Conservation (phyloP, 495 filamentous ascomycete species). For the Letharia columbiana region DNA sequence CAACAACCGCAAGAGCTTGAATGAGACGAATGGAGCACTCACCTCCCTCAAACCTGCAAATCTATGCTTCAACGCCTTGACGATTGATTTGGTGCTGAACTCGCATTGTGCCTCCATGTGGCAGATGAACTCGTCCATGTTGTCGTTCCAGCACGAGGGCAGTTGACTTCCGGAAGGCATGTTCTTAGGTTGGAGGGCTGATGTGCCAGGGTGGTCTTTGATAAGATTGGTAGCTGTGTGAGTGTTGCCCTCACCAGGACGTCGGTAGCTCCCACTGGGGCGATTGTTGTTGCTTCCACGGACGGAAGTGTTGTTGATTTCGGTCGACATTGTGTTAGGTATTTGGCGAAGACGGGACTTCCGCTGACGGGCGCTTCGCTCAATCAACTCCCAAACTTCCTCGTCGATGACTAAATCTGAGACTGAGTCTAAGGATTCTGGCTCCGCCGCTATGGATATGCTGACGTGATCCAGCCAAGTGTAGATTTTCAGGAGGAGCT, state of each 20-base stretch:
- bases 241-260: background rate
- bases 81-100: background rate
- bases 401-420: background rate
- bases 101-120: slow-evolving; percentile 16
- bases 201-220: background rate
- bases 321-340: background rate
- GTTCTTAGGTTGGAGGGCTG: background rate
- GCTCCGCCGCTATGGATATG: background rate
- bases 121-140: slow-evolving; percentile 23
- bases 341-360: background rate
- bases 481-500: background rate
- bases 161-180: slow-evolving; percentile 12
- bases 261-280: background rate
- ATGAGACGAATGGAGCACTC: background rate
- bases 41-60: slow-evolving; percentile 11
- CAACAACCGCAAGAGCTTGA: background rate
- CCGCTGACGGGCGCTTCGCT: background rate
- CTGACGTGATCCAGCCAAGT: background rate
- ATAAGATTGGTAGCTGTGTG: background rate
- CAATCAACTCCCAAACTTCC: background rate
- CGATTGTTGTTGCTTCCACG: background rate
- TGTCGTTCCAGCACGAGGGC: slow-evolving; percentile 12
- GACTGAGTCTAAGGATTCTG: background rate
- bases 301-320: background rate
- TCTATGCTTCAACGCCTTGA: slow-evolving; percentile 16